phyloP scores from a whole-genome alignment of 345 rosid species.

The Angophora floribunda region DNA sequence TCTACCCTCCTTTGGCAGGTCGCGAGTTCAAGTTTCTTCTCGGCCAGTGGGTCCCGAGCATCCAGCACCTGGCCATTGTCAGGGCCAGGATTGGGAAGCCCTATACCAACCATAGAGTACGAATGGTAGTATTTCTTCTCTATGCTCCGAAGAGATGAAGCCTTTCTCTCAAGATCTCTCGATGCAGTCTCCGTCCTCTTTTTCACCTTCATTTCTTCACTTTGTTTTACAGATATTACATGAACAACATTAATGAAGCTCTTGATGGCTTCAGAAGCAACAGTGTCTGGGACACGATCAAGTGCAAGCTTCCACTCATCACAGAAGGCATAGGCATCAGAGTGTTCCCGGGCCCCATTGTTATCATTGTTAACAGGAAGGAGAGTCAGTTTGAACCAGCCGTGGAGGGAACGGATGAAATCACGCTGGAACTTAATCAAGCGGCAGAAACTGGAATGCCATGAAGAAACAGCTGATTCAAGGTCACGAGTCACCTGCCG shows the following conservation, averaged over 20 bases:
- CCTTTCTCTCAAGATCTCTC: constrained; percentile 90
- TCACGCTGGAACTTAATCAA: constrained; percentile 82
- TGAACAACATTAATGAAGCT: constrained; percentile 84
- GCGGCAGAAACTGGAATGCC: constrained; percentile 89
- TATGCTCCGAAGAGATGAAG: constrained; percentile 73
- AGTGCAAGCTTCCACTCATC: constrained; percentile 96
- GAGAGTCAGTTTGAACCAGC: constrained; percentile 91
- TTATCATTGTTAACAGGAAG: constrained; percentile 60
- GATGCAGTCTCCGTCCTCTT: constrained; percentile 70
- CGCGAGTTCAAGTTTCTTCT: constrained; percentile 83
- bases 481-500: constrained; percentile 92
- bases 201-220: constrained; percentile 73
- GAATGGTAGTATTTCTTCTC: constrained; percentile 94
- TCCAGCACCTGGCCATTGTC: constrained; percentile 64
- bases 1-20: constrained; percentile 81
- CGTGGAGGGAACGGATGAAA: constrained; percentile 62
- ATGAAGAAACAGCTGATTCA: constrained; percentile 71
- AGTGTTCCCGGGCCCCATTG: constrained; percentile 20
- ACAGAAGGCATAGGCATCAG: constrained; percentile 54
- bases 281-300: constrained; percentile 91
- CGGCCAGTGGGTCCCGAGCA: constrained; percentile 79
- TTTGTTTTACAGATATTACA: constrained; percentile 67
- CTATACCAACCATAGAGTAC: constrained; percentile 84
- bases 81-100: constrained; percentile 60
- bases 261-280: constrained; percentile 97